phyloP scores from a whole-genome alignment of 2,329 filamentous ascomycete species.

The Cladosporium velox region DNA sequence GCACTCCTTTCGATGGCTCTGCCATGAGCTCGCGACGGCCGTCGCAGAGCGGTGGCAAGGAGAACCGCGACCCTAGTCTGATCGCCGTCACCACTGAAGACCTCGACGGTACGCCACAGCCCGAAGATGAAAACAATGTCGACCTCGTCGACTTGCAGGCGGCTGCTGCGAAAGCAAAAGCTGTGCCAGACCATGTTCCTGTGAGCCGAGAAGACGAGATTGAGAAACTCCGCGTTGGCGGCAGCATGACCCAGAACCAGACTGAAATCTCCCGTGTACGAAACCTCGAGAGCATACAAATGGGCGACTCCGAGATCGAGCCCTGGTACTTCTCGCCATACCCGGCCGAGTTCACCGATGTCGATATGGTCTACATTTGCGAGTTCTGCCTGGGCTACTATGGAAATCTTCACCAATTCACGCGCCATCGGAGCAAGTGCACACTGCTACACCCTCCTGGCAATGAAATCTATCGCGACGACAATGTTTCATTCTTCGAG shows the following conservation, averaged over 20 bases:
- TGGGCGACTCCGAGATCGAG: slow-evolving; percentile 87
- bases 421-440: slow-evolving; percentile 85
- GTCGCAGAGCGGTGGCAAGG: slow-evolving; percentile 61
- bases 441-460: slow-evolving; percentile 88
- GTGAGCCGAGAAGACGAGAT: slow-evolving; percentile 90
- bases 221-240: slow-evolving; percentile 89
- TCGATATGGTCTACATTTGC: slow-evolving; percentile 92
- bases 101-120: slow-evolving; percentile 50
- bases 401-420: slow-evolving; percentile 77
- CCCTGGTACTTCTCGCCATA: slow-evolving; percentile 99
- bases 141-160: slow-evolving; percentile 56
- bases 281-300: slow-evolving; percentile 91
- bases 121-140: slow-evolving; percentile 55
- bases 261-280: slow-evolving; percentile 94
- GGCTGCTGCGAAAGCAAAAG: slow-evolving; percentile 55
- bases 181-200: slow-evolving; percentile 48
- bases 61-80: slow-evolving; percentile 56
- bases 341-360: slow-evolving; percentile 82
- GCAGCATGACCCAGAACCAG: slow-evolving; percentile 98
- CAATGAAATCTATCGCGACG: slow-evolving; percentile 97
- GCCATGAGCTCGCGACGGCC: slow-evolving; percentile 53
- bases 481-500: slow-evolving; percentile 92
- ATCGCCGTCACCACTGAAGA: slow-evolving; percentile 49
- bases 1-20: slow-evolving; percentile 51
- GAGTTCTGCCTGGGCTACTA: slow-evolving; percentile 96